These are phyloP conservation scores for Ophiosphaerella herpotricha DNA, from an alignment of 2,329 filamentous ascomycete genomes.

Conservation along the genomic window DNA sequence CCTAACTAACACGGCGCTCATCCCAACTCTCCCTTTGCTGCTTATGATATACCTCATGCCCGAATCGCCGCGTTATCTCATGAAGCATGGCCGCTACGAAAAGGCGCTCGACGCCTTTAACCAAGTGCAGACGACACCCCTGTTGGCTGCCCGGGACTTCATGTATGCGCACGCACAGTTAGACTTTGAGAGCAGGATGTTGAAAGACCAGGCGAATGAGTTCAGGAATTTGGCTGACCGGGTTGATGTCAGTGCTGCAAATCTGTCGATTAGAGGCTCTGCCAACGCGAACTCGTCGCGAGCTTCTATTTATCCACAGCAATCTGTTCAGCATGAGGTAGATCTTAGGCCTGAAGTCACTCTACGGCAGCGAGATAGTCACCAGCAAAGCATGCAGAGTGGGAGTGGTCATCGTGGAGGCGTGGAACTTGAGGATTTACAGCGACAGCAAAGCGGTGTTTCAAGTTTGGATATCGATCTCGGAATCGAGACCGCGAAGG, in stretches of 20 bases:
- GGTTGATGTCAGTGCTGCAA: conserved; percentile 6
- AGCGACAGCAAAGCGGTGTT: conserved; percentile 6
- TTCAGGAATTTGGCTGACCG: conserved; percentile 14
- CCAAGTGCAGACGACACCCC: conserved; percentile 21
- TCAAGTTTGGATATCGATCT: conserved; percentile 15
- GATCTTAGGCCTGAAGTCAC: neutral
- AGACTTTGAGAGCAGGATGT: conserved; percentile 23
- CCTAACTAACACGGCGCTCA: conserved; percentile 23
- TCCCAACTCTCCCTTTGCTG: conserved; percentile 23
- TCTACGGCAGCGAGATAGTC: conserved; percentile 6
- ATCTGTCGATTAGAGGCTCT: neutral
- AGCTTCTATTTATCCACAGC: neutral
- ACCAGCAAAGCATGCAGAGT: conserved; percentile 5
- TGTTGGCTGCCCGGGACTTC: conserved; percentile 25
- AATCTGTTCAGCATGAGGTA: neutral
- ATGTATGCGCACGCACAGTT: conserved; percentile 30
- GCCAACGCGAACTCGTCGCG: neutral
- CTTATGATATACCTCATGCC: conserved; percentile 30
- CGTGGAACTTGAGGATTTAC: conserved; percentile 6
- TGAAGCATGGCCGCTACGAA: conserved; percentile 27
- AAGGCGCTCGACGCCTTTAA: conserved; percentile 23
- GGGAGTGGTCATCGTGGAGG: neutral
- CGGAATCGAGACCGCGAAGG: neutral
- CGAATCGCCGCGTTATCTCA: conserved; percentile 21
- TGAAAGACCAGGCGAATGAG: conserved; percentile 15